Evolutionary conservation across 129 eudicot genomes (phyloP), one percentile per base, ranked within the genome.

Genomic region (Artemisia tridentata): DNA sequence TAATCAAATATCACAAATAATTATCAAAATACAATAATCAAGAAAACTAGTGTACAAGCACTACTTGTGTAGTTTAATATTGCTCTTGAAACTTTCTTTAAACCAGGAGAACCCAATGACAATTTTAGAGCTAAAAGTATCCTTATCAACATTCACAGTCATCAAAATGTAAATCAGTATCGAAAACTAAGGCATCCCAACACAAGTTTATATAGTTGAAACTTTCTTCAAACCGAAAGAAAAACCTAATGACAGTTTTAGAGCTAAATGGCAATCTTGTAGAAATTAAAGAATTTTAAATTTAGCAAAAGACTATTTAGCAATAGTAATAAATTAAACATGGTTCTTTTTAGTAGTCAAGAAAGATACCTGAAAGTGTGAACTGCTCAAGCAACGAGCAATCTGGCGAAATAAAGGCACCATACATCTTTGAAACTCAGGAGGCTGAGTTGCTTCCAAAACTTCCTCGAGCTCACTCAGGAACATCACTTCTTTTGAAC

Each of bases 371-470:
- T 88, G 96, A 75, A 88, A 88, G 67, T 85, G 96, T 43, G 90
- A 81, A 59, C 96, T 88, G 63, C 85, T 88, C 72, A 88, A 38
- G 57, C 96, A 88, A 18, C 87, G 81, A 49, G 75, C 86, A 45
- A 88, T 81, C 71, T 85, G 90, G 56, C 82, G 85, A 69, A 88
- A 88, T 66, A 88, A 71, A 27, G 90, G 96, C 51, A 85, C 88
- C 91, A 88, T 88, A 57, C 91, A 85, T 47, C 96, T 78, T 78
- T 88, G 91, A 49, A 88, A 88, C 61, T 88, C 96, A 0, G 91
- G 85, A 29, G 83, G 78, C 68, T 85, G 91, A 58, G 96, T 88
- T 49, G 87, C 91, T 79, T 88, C 96, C 54, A 88, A 57, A 67
- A 88, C 96, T 76, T 88, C 96, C 78, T 88, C 96, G 16, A 88